Percentiles rank a stretch among this genome's conserved stretches.
Conservation (phyloP, 1,139 yeast genomes). For the Geotrichum europaeum region DNA sequence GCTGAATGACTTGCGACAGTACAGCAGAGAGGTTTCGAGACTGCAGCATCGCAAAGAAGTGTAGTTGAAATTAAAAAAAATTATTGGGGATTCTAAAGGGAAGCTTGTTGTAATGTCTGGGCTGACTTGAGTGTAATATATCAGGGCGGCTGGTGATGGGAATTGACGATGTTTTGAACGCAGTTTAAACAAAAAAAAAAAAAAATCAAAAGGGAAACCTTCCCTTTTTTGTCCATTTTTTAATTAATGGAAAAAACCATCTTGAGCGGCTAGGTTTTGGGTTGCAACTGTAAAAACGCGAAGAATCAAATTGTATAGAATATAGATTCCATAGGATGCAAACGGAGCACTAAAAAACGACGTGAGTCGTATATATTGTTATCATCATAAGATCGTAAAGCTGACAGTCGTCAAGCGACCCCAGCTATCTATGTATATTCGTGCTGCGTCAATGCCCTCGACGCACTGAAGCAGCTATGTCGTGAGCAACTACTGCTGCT, state of each 20-base stretch:
- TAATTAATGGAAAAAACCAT: background rate
- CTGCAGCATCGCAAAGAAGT: slow-evolving; percentile 23
- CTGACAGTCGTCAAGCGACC: background rate
- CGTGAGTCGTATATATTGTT: background rate
- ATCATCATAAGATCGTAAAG: background rate
- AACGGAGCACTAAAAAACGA: background rate
- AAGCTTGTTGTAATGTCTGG: background rate
- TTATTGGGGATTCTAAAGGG: background rate
- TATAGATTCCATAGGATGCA: background rate
- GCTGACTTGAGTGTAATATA: background rate
- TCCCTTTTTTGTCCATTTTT: background rate
- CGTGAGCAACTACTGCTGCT: background rate
- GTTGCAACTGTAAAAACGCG: background rate
- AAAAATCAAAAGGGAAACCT: background rate
- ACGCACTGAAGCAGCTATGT: background rate
- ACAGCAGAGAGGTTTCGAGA: slow-evolving; percentile 26
- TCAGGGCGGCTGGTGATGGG: background rate
- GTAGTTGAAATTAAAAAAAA: background rate
- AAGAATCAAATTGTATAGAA: background rate
- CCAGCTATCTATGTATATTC: background rate
- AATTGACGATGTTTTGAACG: background rate
- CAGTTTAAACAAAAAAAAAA: background rate
- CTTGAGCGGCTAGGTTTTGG: background rate
- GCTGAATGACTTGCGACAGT: slow-evolving; percentile 27
- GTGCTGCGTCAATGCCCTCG: background rate